Evolutionary conservation across 257 asterid species (phyloP).

Genomic region (Nicotiana paniculata): DNA sequence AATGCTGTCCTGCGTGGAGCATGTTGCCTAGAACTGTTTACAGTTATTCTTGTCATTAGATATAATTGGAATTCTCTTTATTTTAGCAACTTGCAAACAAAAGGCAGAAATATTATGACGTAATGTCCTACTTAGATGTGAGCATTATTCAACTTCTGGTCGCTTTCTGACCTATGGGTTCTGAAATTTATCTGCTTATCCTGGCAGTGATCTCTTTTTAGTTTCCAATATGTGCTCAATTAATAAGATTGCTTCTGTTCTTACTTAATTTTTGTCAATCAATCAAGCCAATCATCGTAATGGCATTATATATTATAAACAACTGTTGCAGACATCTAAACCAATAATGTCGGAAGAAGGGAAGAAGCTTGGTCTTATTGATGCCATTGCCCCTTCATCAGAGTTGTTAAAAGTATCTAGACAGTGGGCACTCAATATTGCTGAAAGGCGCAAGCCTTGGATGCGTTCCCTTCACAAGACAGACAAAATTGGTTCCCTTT

Average conservation of each 20-base stretch:
- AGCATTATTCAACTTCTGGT: not conserved
- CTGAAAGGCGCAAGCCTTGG: slow-evolving; percentile 74
- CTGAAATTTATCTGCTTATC: not conserved
- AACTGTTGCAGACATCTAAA: slow-evolving; percentile 53
- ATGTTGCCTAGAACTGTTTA: not conserved
- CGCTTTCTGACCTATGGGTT: not conserved
- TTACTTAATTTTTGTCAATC: not conserved
- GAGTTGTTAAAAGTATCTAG: slow-evolving; percentile 70
- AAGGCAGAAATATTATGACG: not conserved
- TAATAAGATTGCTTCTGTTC: not conserved
- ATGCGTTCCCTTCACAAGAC: slow-evolving; percentile 70
- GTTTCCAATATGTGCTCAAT: not conserved
- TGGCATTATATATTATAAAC: not conserved
- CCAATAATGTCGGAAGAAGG: slow-evolving; percentile 84
- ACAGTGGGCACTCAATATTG: slow-evolving; percentile 82
- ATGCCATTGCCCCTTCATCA: slow-evolving; percentile 62
- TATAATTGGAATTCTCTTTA: not conserved
- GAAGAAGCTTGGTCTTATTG: slow-evolving; percentile 74
- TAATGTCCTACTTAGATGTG: not conserved
- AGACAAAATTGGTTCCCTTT: slow-evolving; percentile 74
- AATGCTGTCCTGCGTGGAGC: not conserved
- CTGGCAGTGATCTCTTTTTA: not conserved
- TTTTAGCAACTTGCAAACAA: not conserved
- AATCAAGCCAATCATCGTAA: not conserved
- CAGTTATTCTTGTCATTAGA: not conserved